Evolutionary conservation across 2,329 filamentous ascomycete genomes (phyloP).

Genomic region (Ceratocystis smalleyi): DNA sequence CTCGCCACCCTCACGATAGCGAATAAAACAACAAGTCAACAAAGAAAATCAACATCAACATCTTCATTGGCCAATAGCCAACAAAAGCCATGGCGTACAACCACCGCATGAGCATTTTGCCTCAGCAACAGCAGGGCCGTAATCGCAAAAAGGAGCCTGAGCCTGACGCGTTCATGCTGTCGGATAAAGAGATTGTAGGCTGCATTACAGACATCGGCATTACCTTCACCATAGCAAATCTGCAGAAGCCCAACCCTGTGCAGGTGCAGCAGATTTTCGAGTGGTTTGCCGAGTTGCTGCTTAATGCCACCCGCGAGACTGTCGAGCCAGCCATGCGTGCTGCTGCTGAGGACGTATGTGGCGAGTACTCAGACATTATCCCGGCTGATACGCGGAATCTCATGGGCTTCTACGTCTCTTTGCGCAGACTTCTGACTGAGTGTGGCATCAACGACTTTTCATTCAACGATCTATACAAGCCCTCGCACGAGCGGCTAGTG

Average conservation of each 20-base stretch:
- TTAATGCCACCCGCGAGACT: slow-evolving; percentile 84
- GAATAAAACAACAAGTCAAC: background rate
- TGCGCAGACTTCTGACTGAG: slow-evolving; percentile 65
- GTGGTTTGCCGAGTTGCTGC: slow-evolving; percentile 86
- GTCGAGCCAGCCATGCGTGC: slow-evolving; percentile 92
- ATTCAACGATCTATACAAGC: slow-evolving; percentile 80
- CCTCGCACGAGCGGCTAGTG: slow-evolving; percentile 74
- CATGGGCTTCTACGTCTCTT: slow-evolving; percentile 84
- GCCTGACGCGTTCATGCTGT: slow-evolving; percentile 44
- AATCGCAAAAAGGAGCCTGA: slow-evolving; percentile 44
- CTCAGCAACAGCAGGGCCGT: slow-evolving; percentile 35
- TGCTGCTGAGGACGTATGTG: slow-evolving; percentile 73
- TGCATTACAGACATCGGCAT: slow-evolving; percentile 97
- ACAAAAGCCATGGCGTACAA: slow-evolving; percentile 38
- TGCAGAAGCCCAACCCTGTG: slow-evolving; percentile 84
- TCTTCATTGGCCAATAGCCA: too few relatives aligned
- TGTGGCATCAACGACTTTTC: slow-evolving; percentile 90
- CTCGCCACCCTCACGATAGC: background rate
- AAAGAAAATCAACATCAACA: background rate
- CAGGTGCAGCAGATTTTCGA: slow-evolving; percentile 97
- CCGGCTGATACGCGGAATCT: slow-evolving; percentile 80
- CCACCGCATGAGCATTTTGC: slow-evolving; percentile 45
- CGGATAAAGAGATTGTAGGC: slow-evolving; percentile 71
- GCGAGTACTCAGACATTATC: slow-evolving; percentile 70
- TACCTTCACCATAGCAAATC: slow-evolving; percentile 67